Evolutionary conservation across 1,284 basidiomycete species (phyloP).

Genomic region (Microbotryomycetes sp.): DNA sequence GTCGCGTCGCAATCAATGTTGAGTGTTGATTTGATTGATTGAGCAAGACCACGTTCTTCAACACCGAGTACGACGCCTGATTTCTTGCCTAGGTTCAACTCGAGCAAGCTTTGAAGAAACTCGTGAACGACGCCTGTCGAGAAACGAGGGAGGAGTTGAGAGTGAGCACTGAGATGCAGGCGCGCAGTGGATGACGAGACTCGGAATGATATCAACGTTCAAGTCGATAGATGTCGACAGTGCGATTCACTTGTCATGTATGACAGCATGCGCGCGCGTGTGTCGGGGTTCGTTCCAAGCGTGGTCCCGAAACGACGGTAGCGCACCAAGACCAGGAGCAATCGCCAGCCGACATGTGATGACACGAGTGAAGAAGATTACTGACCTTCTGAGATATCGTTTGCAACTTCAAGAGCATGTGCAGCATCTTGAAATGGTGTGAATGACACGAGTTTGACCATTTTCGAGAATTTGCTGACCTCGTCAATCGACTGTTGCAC

Average conservation of each 20-base stretch:
- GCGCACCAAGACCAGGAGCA: no score
- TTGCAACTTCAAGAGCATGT: slow-evolving; percentile 91
- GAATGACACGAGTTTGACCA: slow-evolving; percentile 88
- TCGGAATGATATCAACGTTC: no score
- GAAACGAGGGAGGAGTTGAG: neutral
- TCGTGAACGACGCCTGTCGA: slow-evolving; percentile 75
- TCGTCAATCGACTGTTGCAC: slow-evolving; percentile 67
- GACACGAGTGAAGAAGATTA: no score
- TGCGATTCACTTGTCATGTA: no score
- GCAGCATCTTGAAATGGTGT: slow-evolving; percentile 75
- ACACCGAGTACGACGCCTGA: slow-evolving; percentile 74
- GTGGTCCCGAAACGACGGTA: no score
- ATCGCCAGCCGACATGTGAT: no score
- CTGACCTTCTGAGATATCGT: slow-evolving; percentile 92
- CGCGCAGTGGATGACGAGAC: no score
- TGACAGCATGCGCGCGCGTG: neutral
- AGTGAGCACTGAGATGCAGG: neutral
- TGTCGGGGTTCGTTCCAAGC: no score
- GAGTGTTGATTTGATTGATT: slow-evolving; percentile 70
- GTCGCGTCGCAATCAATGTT: slow-evolving; percentile 79
- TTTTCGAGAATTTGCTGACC: slow-evolving; percentile 85
- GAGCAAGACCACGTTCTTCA: slow-evolving; percentile 69
- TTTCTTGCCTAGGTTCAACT: slow-evolving; percentile 83
- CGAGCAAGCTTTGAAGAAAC: slow-evolving; percentile 76
- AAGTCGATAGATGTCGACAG: no score